Evolutionary conservation across 164 flowering plant species (phyloP).

Genomic region (Cinnamomum chago): DNA sequence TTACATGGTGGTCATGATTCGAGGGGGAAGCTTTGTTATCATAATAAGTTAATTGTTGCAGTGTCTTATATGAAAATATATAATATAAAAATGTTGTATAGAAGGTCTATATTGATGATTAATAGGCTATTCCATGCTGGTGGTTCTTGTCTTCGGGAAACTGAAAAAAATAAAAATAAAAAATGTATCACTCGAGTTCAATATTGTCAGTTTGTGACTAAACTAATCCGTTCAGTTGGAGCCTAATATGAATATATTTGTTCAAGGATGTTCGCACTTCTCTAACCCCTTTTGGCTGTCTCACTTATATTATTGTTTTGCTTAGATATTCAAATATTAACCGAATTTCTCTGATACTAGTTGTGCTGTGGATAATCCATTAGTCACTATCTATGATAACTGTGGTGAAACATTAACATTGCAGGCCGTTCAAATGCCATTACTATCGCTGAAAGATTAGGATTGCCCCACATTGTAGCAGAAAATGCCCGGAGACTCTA

Average conservation of each 20-base stretch:
- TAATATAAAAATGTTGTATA: too few relatives aligned
- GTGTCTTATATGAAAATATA: too few relatives aligned
- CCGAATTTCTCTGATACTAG: background rate
- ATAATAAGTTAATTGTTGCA: too few relatives aligned
- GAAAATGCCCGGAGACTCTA: conserved; percentile 66
- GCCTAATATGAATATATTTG: background rate
- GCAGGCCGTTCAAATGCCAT: conserved; percentile 95
- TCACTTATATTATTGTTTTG: background rate
- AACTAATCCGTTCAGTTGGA: background rate
- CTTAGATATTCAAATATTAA: background rate
- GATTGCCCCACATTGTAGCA: conserved; percentile 53
- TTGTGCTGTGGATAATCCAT: background rate
- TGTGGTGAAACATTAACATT: conserved; percentile 11
- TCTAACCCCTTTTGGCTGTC: background rate
- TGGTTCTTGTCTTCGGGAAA: background rate
- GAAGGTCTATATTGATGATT: too few relatives aligned
- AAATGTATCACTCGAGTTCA: background rate
- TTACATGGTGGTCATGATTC: too few relatives aligned
- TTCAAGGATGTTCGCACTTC: background rate
- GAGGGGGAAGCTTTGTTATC: too few relatives aligned
- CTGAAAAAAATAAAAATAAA: background rate
- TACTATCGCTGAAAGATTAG: conserved; percentile 80
- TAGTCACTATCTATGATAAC: conserved; percentile 1
- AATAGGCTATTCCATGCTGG: background rate
- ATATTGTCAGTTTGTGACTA: background rate